Evolutionary conservation across 2,329 filamentous ascomycete species (phyloP), one percentile per base, ranked within the genome.

Genomic region (Xylaria digitata): DNA sequence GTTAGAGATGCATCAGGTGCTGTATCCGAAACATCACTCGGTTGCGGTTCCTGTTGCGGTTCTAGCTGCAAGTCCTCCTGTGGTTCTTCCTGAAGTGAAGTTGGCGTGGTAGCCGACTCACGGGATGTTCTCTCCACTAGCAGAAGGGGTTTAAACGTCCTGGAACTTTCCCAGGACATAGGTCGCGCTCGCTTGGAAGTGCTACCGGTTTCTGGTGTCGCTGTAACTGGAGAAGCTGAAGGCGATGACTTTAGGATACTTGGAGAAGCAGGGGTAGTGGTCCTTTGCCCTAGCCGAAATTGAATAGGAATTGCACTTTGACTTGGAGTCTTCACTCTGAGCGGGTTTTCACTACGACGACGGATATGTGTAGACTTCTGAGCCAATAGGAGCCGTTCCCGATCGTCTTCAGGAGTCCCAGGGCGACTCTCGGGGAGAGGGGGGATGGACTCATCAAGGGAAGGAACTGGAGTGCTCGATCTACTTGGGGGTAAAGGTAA

Each of bases 131-230:
- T 89, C 77, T 96, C 92, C 6, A 97, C 87, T 23, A 97, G 88
- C 78, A 92, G 95, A 8, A 97, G 81, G 0, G 94, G 94, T 71
- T 92, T 90, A 74, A 94, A 90, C 75, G 96, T 93, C 61, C 86
- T 86, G 19, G 84, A 85, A 70, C 80, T 87, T 50, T 89, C 87
- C 87, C 87, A 90, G 0, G 87, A 89, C 13, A 81, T 87, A 13
- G 87, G 87, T 5, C 88, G 83, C 23, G 82, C 74, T 48, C 79
- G 75, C 71, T 80, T 83, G 15, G 73, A 72, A 15, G 78, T 70
- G 37, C 75, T 76, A 62, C 70, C 74, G 19, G 76, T 67, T 70
- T 84, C 81, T 5, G 75, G 66, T 54, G 76, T 75, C 0, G 75
- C 69, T n/a, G 75, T 70, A 8, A 78, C 70, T 9, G 77, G 74